Evolutionary conservation across 768 basidiomycete species (phyloP), one percentile per base, ranked within the genome.

Genomic region (Psilocybe sp.): DNA sequence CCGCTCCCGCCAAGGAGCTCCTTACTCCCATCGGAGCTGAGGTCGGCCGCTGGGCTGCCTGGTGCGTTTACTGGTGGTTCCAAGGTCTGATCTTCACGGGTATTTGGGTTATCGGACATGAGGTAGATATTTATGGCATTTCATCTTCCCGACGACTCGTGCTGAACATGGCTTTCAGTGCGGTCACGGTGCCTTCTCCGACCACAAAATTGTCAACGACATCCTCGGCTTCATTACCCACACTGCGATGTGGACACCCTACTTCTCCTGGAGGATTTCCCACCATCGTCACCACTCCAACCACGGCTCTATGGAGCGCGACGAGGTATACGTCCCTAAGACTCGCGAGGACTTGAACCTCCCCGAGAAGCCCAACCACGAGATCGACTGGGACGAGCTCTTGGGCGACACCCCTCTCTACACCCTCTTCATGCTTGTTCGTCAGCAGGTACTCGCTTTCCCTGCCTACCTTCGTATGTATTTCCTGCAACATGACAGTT

Each of bases 351-450:
- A 84, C 46, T 72, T 84, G 19, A 72, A 74, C 4, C 69, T 85
- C 32, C 77, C 77, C 0, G 67, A 72, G 12, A 66, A 70, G 35
- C 60, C 51, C 9, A 52, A 66, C 42, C 52, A 62, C 11, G 62
- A 65, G 33, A 68, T 78, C 39, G 74, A 81, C 56, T 82, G 72
- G 58, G 77, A 81, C 14, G 80, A 83, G 44, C 62, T 76, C 40
- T 69, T 84, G 42, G 79, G 79, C 37, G 82, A 84, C 54, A 83
- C 82, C 1, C 81, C 82, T 0, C 65, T 84, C 40, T 84, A 80
- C 57, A 82, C 81, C 0, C 60, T 83, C 4, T 79, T 66, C 60
- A 74, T 72, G 71, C 64, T 84, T 36, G 63, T 83, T 47, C 76
- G 78, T 20, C 80, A 81, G 49, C 81, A 85, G 54, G 50, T 84